These are phyloP conservation scores for Curvularia eragrostidis DNA, from an alignment of 2,329 filamentous ascomycete species.

Conservation along the genomic window DNA sequence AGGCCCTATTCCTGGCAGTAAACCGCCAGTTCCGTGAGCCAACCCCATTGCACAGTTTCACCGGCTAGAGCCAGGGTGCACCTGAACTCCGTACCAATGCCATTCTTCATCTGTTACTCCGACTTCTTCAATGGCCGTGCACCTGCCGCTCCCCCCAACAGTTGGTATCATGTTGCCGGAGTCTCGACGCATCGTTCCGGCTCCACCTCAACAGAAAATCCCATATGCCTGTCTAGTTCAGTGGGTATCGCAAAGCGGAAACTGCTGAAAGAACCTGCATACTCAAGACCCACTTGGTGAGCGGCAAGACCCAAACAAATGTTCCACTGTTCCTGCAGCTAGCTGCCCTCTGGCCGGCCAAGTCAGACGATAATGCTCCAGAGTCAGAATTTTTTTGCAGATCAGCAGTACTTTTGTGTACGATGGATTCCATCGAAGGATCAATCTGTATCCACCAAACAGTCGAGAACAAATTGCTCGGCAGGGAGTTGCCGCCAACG, in stretches of 20 bases:
- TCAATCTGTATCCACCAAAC: neutral
- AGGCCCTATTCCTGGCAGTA: neutral
- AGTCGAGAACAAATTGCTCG: neutral
- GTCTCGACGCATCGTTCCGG: neutral
- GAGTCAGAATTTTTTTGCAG: neutral
- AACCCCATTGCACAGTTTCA: neutral
- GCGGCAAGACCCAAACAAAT: neutral
- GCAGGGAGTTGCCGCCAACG: neutral
- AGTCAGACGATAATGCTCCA: neutral
- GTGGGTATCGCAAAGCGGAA: conserved; percentile 1
- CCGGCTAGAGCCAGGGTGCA: neutral
- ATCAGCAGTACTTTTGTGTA: neutral
- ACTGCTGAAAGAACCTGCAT: neutral
- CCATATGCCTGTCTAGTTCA: neutral
- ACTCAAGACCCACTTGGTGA: neutral
- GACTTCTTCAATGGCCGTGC: neutral
- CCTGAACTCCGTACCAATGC: neutral
- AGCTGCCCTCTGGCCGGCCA: neutral
- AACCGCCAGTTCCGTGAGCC: neutral
- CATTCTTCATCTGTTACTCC: neutral
- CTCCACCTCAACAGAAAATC: conserved; percentile 1
- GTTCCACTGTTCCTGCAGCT: conserved; percentile 8
- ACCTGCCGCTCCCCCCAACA: neutral
- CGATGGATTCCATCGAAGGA: no score
- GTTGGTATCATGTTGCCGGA: neutral